These are phyloP conservation scores for Wickerhamomyces pijperi DNA, from an alignment of 805 yeast species.

Conservation along the genomic window DNA sequence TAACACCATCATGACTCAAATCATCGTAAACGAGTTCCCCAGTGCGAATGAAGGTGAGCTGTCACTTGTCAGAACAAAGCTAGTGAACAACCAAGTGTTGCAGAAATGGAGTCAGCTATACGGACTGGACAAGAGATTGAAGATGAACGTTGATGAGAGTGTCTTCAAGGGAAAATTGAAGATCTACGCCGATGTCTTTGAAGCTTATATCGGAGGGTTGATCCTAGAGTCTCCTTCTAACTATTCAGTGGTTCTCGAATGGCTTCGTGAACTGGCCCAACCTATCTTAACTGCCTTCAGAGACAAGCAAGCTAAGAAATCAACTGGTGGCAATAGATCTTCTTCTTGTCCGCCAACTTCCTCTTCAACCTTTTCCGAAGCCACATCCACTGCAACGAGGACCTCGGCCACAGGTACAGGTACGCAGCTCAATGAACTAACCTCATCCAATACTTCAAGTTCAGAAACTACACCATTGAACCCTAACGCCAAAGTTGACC, in stretches of 20 bases:
- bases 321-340: too few species aligned
- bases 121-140: conserved; percentile 48
- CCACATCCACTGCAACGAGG: conserved; percentile 4
- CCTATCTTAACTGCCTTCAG: conserved; percentile 21
- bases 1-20: conserved; percentile 57
- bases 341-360: background rate
- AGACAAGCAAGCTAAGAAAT: background rate
- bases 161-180: conserved; percentile 50
- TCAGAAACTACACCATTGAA: conserved; percentile 25
- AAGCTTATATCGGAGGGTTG: conserved; percentile 87
- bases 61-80: conserved; percentile 53
- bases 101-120: conserved; percentile 62
- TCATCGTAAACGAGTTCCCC: conserved; percentile 59
- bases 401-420: too few species aligned
- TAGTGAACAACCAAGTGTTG: conserved; percentile 66
- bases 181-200: conserved; percentile 80
- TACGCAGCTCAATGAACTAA: too few species aligned
- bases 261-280: conserved; percentile 44
- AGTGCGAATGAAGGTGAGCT: conserved; percentile 71
- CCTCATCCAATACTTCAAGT: too few species aligned
- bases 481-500: conserved; percentile 62
- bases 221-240: conserved; percentile 43
- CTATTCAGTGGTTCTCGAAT: conserved; percentile 36
- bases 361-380: conserved; percentile 8
- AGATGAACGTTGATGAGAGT: conserved; percentile 35